Conservation (phyloP, 805 yeast genomes). For the Pichia scutulata region DNA sequence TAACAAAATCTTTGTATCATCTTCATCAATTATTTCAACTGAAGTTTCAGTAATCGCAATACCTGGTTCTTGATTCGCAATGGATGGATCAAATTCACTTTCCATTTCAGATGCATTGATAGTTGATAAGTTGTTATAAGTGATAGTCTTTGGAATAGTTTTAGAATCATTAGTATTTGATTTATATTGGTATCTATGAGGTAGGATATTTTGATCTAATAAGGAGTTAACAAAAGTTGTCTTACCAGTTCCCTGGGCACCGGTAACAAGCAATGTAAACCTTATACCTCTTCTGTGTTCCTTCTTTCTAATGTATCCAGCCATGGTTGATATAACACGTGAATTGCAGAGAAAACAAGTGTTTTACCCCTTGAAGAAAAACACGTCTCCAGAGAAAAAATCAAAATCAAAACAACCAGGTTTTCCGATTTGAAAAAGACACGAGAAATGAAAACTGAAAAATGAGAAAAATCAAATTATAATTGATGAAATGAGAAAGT, state of each 20-base stretch:
- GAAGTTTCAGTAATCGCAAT: conserved; percentile 63
- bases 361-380: background rate
- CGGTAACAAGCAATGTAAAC: conserved; percentile 66
- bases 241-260: conserved; percentile 71
- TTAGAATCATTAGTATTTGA: conserved; percentile 7
- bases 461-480: too few relatives aligned
- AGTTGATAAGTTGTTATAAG: conserved; percentile 55
- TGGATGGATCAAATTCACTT: conserved; percentile 51
- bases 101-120: conserved; percentile 49
- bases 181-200: conserved; percentile 42
- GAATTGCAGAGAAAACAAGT: background rate
- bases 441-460: background rate
- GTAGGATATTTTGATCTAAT: conserved; percentile 52
- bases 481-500: too few relatives aligned
- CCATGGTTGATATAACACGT: background rate
- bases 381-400: background rate
- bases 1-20: conserved; percentile 45
- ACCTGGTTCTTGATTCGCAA: conserved; percentile 64
- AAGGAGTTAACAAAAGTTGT: conserved; percentile 67
- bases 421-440: background rate
- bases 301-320: conserved; percentile 40
- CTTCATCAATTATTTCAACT: conserved; percentile 56
- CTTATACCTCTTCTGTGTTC: conserved; percentile 68
- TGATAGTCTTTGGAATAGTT: conserved; percentile 38
- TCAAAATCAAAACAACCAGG: background rate